These are phyloP conservation scores for Ensete glaucum DNA, from an alignment of 176 grass and related monocot species.

Conservation along the genomic window DNA sequence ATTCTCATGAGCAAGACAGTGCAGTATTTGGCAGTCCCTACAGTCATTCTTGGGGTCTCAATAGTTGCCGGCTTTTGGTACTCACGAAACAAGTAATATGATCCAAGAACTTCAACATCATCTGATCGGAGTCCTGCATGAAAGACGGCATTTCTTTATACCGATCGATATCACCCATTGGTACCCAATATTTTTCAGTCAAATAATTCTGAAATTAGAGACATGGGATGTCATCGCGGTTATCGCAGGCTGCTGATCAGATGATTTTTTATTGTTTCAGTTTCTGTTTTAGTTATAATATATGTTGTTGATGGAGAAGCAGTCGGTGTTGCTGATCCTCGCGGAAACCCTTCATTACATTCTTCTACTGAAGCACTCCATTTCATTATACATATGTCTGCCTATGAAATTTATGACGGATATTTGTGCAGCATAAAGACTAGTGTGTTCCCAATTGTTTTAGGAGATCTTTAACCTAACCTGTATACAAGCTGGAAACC, in stretches of 20 bases:
- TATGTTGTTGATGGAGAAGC: neutral
- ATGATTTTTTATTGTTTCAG: neutral
- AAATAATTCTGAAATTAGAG: neutral
- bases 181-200: neutral
- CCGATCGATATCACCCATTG: neutral
- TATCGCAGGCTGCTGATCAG: neutral
- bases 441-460: too few relatives aligned
- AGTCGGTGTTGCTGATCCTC: too few relatives aligned
- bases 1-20: constrained; percentile 22
- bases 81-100: constrained; percentile 42
- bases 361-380: too few relatives aligned
- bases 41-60: constrained; percentile 41
- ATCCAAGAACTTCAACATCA: neutral
- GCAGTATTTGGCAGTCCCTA: constrained; percentile 43
- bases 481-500: too few relatives aligned
- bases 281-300: neutral
- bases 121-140: neutral
- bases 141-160: neutral
- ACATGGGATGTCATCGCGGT: neutral
- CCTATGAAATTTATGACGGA: too few relatives aligned
- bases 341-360: too few relatives aligned
- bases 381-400: too few relatives aligned
- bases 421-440: too few relatives aligned
- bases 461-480: too few relatives aligned
- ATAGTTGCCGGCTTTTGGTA: constrained; percentile 40